Evolutionary conservation across 139 green algal species (phyloP), one percentile per base, ranked within the genome.

Genomic region (Pleodorina starrii): DNA sequence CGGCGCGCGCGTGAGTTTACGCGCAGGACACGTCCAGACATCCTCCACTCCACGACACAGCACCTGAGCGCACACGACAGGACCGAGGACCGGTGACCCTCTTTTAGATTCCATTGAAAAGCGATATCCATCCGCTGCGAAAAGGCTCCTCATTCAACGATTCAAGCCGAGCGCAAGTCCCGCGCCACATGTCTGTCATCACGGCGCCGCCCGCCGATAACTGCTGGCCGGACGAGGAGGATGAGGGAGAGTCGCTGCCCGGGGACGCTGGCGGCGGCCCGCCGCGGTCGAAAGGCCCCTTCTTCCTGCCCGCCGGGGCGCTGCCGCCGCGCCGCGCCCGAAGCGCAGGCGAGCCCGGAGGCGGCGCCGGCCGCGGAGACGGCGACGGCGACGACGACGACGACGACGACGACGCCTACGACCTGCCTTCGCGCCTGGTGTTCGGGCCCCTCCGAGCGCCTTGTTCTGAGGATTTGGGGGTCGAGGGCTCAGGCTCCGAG

Each of bases 151-250:
- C n/a, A n/a, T n/a, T n/a, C n/a, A n/a, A n/a, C n/a, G n/a, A n/a
- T n/a, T n/a, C n/a, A n/a, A n/a, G n/a, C n/a, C n/a, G n/a, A n/a
- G n/a, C n/a, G n/a, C n/a, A n/a, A n/a, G n/a, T n/a, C n/a, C n/a
- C n/a, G n/a, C n/a, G n/a, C n/a, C n/a, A n/a, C n/a, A 80, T 80
- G 72, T 80, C 72, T 16, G 36, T 16, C 43, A 80, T 80, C 27
- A 80, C 72, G 27, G 72, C 72, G 25, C 72, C 72, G 12, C 19
- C 19, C 40, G 72, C 72, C 11, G 72, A 80, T 43, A 40, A 80
- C 38, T 80, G 72, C 32, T 76, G 68, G 68, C 32, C 32, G 72
- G 72, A 36, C 72, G 72, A 57, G 40, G 72, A 80, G 1, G 35
- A 48, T 73, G 63, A 73, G 29, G 19, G 25, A 2, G 63, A 73